Conservation (phyloP, 768 basidiomycete genomes). For the Chiua virens region DNA sequence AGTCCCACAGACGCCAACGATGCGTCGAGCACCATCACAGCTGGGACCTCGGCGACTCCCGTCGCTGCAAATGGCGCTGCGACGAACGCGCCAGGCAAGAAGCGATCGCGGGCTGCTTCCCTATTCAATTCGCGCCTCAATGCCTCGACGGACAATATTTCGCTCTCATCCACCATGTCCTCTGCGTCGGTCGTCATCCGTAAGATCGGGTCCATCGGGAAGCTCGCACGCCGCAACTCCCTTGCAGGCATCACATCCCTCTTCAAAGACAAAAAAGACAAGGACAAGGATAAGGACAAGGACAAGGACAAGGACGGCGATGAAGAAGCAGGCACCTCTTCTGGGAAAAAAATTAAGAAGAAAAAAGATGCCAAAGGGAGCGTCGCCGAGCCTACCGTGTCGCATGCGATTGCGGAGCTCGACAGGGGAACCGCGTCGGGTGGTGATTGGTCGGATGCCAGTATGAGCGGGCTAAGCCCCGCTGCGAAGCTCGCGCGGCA, state of each 20-base stretch:
- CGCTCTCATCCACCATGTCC: constrained; percentile 90
- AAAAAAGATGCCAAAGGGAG: constrained; percentile 63
- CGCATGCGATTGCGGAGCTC: constrained; percentile 82
- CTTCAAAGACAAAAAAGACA: constrained; percentile 83
- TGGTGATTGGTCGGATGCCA: constrained; percentile 57
- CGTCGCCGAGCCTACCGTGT: constrained; percentile 68
- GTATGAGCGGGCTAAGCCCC: constrained; percentile 78
- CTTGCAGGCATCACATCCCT: constrained; percentile 88
- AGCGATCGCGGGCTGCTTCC: constrained; percentile 67
- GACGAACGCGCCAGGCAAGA: constrained; percentile 47
- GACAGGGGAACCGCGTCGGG: constrained; percentile 50
- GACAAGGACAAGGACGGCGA: constrained; percentile 40
- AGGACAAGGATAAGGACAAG: constrained; percentile 25
- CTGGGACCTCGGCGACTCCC: constrained; percentile 32
- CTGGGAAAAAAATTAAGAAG: constrained; percentile 47
- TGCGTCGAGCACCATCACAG: constrained; percentile 37
- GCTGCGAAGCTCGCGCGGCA: constrained; percentile 88
- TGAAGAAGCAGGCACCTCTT: constrained; percentile 24
- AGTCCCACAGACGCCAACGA: constrained; percentile 27
- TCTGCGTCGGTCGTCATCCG: constrained; percentile 96
- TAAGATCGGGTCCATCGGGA: constrained; percentile 90
- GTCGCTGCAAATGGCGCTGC: constrained; percentile 18
- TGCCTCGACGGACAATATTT: constrained; percentile 92
- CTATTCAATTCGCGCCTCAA: constrained; percentile 90
- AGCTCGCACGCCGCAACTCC: constrained; percentile 85